phyloP scores from a whole-genome alignment of 2,329 filamentous ascomycete species.

The Arthrobotrys musiformis region DNA sequence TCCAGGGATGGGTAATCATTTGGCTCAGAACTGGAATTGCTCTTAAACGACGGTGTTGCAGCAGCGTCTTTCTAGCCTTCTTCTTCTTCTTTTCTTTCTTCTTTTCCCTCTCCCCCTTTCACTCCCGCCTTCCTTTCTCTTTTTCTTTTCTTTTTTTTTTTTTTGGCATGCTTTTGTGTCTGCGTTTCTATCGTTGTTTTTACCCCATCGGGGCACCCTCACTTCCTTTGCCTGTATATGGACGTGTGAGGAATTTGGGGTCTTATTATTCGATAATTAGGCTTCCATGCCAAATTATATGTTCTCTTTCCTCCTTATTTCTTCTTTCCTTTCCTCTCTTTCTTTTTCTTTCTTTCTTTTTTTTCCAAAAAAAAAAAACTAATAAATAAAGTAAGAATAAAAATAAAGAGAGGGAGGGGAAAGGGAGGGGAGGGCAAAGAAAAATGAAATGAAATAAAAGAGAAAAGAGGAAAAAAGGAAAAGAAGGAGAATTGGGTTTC shows the following conservation, averaged over 20 bases:
- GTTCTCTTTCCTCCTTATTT: constrained; percentile 11
- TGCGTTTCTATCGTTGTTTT: constrained; percentile 38
- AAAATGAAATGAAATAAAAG: too few relatives aligned
- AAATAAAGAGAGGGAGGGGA: too few relatives aligned
- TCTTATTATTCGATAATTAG: constrained; percentile 47
- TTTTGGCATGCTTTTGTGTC: not conserved
- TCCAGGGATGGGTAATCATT: not conserved
- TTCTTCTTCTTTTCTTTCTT: not conserved
- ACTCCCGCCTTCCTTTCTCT: constrained; percentile 35
- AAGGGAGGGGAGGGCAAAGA: too few relatives aligned
- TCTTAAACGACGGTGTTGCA: not conserved
- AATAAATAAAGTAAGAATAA: too few relatives aligned
- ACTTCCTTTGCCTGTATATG: constrained; percentile 39
- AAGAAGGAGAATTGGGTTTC: too few relatives aligned
- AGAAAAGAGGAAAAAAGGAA: too few relatives aligned
- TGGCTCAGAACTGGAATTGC: constrained; percentile 2
- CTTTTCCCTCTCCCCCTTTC: not conserved
- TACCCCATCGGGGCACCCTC: too few relatives aligned
- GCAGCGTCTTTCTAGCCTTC: constrained; percentile 20
- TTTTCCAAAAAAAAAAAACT: constrained; percentile 31
- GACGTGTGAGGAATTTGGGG: constrained; percentile 41
- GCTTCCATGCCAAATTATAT: constrained; percentile 17
- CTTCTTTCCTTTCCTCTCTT: constrained; percentile 42
- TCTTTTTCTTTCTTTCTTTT: constrained; percentile 41
- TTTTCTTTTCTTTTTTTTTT: constrained; percentile 18